Evolutionary conservation across 1,284 basidiomycete genomes (phyloP), one percentile per base, ranked within the genome.

Genomic region (Mycena citricolor): DNA sequence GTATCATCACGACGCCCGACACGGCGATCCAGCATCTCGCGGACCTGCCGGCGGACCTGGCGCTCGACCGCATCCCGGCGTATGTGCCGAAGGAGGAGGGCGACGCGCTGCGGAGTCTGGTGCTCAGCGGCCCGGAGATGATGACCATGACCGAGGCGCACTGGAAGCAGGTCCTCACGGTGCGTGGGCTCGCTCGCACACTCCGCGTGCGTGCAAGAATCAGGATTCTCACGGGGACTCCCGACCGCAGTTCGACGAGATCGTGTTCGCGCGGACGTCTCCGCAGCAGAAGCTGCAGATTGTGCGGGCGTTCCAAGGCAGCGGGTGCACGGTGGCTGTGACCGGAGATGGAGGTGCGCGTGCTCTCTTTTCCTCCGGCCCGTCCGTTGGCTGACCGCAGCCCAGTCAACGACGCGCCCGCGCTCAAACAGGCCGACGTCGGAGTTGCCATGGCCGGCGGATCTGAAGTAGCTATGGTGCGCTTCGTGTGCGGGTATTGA

Each of bases 201-300:
- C 6, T 83, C 49, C 77, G 83, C 57, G 62, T 61, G 13, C 66
- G 76, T 4, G 69, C 69, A 4, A 73, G 72, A 13, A 65, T 31
- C 48, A 42, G 28, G 33, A 28, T 26, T 32, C 16, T 23, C 3
- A 14, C 25, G 12, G 2, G 36, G 12, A 32, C 4, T 11, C 7
- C 28, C 23, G 31, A 29, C 34, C 32, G 14, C 28, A 48, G 42
- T 51, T 39, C 35, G 71, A 64, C 32, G 81, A 97, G 16, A 87
- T 83, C 37, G 91, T 98, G 21, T 99, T 95, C 70, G 94, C 94
- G 36, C 72, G 94, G 53, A 97, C 93, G 57, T 97, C 93, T 30
- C 94, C 94, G 39, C 79, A 89, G 59, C 95, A 98, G 66, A 98
- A 98, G 70, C 94, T 97, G 91, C 81, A 86, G 34, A 98, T 98